Conservation (phyloP, 2,329 filamentous ascomycete genomes). For the Pseudogymnoascus sp. region DNA sequence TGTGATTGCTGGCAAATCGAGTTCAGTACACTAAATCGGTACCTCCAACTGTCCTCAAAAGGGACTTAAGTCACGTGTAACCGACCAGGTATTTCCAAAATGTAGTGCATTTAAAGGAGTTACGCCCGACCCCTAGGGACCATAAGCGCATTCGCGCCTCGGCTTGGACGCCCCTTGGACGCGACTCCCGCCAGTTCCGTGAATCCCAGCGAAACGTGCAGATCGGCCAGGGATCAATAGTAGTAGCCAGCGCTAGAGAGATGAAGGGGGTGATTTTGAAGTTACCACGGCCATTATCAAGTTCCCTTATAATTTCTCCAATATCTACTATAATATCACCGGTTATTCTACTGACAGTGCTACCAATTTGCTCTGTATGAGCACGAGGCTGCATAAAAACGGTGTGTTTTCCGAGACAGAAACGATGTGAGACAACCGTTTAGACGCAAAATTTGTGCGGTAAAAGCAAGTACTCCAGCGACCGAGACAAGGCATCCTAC, state of each 20-base stretch:
- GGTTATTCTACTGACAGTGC: not conserved
- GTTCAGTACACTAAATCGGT: not conserved
- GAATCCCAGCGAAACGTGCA: not conserved
- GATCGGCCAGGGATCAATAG: not conserved
- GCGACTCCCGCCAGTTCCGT: not conserved
- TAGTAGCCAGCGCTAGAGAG: not conserved
- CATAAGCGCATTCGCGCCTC: not conserved
- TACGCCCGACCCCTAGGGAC: not conserved
- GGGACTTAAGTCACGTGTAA: not conserved
- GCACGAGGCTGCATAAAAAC: not conserved
- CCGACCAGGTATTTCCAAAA: not conserved
- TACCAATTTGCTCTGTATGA: not conserved
- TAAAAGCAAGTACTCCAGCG: not conserved
- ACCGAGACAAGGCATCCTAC: not conserved
- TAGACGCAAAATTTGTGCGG: not conserved
- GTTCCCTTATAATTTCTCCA: not conserved
- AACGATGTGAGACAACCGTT: not conserved
- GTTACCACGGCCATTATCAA: not conserved
- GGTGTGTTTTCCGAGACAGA: not conserved
- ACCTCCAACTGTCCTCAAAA: constrained; percentile 6
- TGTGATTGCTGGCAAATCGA: constrained; percentile 4
- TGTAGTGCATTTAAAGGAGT: constrained; percentile 4
- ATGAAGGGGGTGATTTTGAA: not conserved
- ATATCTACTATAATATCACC: not conserved
- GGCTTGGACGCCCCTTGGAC: not conserved